These are phyloP conservation scores for Rosa chinensis DNA, from an alignment of 306 rosid species.

Conservation along the genomic window DNA sequence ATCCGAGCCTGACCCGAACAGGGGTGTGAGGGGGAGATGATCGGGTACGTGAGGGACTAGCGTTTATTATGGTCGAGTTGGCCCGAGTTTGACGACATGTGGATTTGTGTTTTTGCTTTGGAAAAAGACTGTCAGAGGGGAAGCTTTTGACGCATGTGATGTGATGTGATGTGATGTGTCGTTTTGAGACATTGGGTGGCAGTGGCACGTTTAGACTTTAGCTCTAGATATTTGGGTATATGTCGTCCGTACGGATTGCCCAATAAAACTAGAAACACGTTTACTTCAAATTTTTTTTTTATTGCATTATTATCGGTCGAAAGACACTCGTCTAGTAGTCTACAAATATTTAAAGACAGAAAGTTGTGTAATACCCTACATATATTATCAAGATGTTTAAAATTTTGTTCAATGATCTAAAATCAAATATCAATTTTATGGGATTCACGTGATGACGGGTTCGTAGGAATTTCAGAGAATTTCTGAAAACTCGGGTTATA, in stretches of 20 bases:
- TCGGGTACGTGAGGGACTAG: not conserved
- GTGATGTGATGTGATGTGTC: slow-evolving; percentile 10
- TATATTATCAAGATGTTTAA: no score
- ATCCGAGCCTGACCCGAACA: not conserved
- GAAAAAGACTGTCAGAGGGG: not conserved
- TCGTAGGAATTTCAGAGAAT: no score
- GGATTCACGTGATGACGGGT: no score
- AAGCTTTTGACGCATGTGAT: slow-evolving; percentile 16
- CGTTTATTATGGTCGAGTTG: not conserved
- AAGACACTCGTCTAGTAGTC: no score
- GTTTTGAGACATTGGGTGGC: not conserved
- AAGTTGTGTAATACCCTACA: no score
- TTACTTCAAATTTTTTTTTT: no score
- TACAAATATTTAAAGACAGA: no score
- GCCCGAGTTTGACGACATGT: slow-evolving; percentile 5
- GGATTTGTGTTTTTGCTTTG: not conserved
- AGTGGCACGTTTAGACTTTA: not conserved
- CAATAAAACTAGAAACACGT: not conserved
- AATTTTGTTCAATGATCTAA: no score
- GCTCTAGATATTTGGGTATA: not conserved
- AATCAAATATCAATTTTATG: no score
- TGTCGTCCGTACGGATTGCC: not conserved
- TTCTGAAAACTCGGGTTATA: no score
- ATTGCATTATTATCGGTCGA: no score
- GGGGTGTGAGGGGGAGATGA: not conserved